Evolutionary conservation across 208 protist genomes (phyloP).

Genomic region (Wallacemonas sp.): DNA sequence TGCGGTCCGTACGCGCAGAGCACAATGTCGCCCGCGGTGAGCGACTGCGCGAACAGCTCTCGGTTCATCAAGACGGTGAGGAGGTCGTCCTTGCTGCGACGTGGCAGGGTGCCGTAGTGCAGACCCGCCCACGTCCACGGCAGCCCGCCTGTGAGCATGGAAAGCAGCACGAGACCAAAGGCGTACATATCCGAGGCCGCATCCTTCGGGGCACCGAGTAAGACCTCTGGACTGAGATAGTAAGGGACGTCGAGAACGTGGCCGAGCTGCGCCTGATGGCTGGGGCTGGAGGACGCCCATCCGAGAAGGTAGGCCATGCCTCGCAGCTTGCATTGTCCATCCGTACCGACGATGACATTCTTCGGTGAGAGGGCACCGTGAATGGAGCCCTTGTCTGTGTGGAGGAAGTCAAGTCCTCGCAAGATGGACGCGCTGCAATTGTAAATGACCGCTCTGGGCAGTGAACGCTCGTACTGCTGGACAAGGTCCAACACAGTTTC

Average conservation of each 20-base stretch:
- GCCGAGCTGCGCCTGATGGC: background rate
- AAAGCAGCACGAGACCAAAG: conserved; percentile 45
- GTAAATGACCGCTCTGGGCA: conserved; percentile 22
- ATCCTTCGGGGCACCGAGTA: conserved; percentile 17
- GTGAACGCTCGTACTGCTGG: conserved; percentile 26
- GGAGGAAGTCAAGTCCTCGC: conserved; percentile 46
- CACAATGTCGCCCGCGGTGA: conserved; percentile 7
- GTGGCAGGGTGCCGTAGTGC: background rate
- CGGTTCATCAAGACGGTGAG: conserved; percentile 11
- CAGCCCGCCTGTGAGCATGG: conserved; percentile 26
- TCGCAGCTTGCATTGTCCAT: conserved; percentile 41
- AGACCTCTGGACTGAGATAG: conserved; percentile 42
- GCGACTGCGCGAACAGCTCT: conserved; percentile 9
- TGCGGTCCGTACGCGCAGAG: conserved; percentile 17
- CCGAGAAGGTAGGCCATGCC: conserved; percentile 31
- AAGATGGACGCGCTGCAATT: conserved; percentile 37
- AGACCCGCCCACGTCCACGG: conserved; percentile 39
- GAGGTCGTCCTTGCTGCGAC: conserved; percentile 9
- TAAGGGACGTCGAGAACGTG: conserved; percentile 6
- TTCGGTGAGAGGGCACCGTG: conserved; percentile 39
- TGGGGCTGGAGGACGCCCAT: conserved; percentile 13
- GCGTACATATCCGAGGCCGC: conserved; percentile 40
- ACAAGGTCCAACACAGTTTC: conserved; percentile 27
- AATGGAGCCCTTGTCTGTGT: conserved; percentile 25
- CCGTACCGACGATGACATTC: conserved; percentile 33